A percentile compares a stretch with the other conserved stretches of the same genome.
These are phyloP conservation scores for Phaeotremella fagi DNA, from an alignment of 768 basidiomycete genomes.

Conservation along the genomic window DNA sequence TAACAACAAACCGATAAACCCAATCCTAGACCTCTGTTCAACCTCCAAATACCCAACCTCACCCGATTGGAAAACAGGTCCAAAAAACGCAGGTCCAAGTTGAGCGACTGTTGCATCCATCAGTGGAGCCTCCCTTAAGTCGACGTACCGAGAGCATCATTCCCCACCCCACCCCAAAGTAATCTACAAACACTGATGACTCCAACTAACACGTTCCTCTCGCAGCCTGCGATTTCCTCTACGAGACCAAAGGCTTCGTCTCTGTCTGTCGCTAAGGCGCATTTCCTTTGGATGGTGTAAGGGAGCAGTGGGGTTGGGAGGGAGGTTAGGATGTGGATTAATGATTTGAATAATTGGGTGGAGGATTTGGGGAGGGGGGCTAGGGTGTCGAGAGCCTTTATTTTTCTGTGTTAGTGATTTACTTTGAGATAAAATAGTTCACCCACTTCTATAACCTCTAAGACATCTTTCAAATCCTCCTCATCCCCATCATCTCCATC, in stretches of 20 bases:
- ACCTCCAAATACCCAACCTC: too few relatives aligned
- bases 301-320: conserved; percentile 30
- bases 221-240: conserved; percentile 26
- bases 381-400: conserved; percentile 14
- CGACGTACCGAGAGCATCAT: background rate
- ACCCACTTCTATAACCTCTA: conserved; percentile 30
- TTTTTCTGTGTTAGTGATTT: background rate
- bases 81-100: too few relatives aligned
- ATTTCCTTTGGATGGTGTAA: conserved; percentile 12
- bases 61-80: too few relatives aligned
- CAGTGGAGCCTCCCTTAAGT: too few relatives aligned
- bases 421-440: background rate
- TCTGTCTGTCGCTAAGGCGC: conserved; percentile 16
- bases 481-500: background rate
- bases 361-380: background rate
- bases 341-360: conserved; percentile 6
- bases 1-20: too few relatives aligned
- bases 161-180: background rate
- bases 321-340: conserved; percentile 22
- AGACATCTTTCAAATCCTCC: conserved; percentile 1
- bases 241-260: conserved; percentile 39
- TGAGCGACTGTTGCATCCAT: too few relatives aligned
- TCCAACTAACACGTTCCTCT: conserved; percentile 31
- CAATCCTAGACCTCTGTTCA: too few relatives aligned
- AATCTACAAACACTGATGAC: conserved; percentile 2